A percentile compares a stretch with the other conserved stretches of the same genome.
These are phyloP conservation scores for Pythium guiyangense DNA, from an alignment of 352 stramenopile species.

Conservation along the genomic window DNA sequence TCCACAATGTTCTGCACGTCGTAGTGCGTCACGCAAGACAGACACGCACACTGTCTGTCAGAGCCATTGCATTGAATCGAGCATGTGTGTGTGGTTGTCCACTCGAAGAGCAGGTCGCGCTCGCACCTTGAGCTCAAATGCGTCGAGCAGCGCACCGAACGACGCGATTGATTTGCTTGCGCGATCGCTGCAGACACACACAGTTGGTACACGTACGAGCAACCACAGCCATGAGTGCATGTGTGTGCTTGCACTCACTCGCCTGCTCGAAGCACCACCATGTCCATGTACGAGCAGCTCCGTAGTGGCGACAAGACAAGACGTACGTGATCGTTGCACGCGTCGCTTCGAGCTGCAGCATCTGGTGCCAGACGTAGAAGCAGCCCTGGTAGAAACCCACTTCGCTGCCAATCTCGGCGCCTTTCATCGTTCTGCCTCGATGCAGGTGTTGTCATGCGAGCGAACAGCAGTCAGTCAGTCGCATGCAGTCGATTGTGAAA, in stretches of 20 bases:
- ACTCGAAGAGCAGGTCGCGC: background rate
- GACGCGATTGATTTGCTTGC: slow-evolving; percentile 55
- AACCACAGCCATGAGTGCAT: slow-evolving; percentile 3
- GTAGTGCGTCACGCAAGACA: background rate
- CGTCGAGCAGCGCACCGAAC: slow-evolving; percentile 46
- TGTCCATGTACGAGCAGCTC: background rate
- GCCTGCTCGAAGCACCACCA: too few species aligned
- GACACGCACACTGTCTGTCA: background rate
- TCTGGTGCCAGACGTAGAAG: too few species aligned
- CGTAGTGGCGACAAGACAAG: background rate
- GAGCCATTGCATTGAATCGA: background rate
- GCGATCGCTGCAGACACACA: slow-evolving; percentile 23
- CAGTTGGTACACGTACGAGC: background rate
- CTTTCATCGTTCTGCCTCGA: slow-evolving; percentile 58
- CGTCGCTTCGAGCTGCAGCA: slow-evolving; percentile 35
- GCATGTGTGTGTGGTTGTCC: too few species aligned
- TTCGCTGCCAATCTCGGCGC: slow-evolving; percentile 77
- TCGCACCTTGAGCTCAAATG: slow-evolving; percentile 63
- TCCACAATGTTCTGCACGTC: slow-evolving; percentile 62
- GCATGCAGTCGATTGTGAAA: background rate
- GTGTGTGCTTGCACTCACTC: background rate
- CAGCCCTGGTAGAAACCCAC: slow-evolving; percentile 71
- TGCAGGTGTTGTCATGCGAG: background rate
- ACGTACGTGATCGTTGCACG: slow-evolving; percentile 42
- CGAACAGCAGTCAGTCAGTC: slow-evolving; percentile 3